phyloP scores from a whole-genome alignment of 2,329 filamentous ascomycete species.

The Pseudocercospora vitis region DNA sequence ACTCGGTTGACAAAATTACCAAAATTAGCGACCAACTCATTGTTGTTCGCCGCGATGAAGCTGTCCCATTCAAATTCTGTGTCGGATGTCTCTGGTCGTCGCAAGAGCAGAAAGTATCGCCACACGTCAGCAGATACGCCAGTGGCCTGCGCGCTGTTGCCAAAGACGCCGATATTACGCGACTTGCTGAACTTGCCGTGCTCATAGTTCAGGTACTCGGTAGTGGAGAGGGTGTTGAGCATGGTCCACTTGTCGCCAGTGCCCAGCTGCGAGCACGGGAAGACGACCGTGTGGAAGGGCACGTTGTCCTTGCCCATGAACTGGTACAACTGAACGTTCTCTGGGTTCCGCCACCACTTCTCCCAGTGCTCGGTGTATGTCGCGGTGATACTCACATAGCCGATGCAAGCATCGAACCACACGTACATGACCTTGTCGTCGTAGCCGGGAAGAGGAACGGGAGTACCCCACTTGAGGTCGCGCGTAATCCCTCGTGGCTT shows the following conservation, averaged over 20 bases:
- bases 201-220: conserved; percentile 87
- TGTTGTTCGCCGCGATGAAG: conserved; percentile 84
- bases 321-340: conserved; percentile 85
- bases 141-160: conserved; percentile 83
- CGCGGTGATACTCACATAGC: conserved; percentile 92
- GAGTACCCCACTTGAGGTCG: conserved; percentile 86
- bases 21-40: conserved; percentile 75
- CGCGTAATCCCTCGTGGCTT: conserved; percentile 86
- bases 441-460: conserved; percentile 60
- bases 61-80: conserved; percentile 87
- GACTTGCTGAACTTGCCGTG: conserved; percentile 92
- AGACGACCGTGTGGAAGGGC: conserved; percentile 86
- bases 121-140: conserved; percentile 85
- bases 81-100: conserved; percentile 81
- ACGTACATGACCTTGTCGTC: conserved; percentile 86
- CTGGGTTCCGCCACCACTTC: conserved; percentile 89
- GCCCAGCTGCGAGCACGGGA: conserved; percentile 82
- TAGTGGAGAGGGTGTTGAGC: conserved; percentile 83
- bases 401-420: conserved; percentile 90
- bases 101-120: conserved; percentile 85
- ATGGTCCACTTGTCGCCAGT: conserved; percentile 85
- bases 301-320: conserved; percentile 95
- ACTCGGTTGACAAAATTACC: conserved; percentile 61
- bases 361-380: conserved; percentile 89
- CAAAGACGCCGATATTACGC: conserved; percentile 84